These are phyloP conservation scores for Aureobasidium pullulans DNA, from an alignment of 2,329 filamentous ascomycete species.

Conservation along the genomic window DNA sequence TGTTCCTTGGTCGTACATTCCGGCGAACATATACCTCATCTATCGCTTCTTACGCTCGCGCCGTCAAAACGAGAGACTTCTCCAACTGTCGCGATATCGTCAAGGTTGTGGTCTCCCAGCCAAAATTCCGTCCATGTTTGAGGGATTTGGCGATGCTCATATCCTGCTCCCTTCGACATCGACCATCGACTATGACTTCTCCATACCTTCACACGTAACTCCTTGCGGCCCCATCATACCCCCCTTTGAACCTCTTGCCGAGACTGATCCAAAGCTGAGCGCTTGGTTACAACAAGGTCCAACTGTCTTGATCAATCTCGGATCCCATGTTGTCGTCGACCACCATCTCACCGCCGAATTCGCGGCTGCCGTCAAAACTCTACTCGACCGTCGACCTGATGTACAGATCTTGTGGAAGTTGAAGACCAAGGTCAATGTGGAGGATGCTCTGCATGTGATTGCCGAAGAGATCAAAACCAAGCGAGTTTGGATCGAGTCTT, in stretches of 20 bases:
- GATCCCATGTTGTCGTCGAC: not conserved
- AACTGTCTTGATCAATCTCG: constrained; percentile 10
- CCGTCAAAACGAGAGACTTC: not conserved
- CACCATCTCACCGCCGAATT: not conserved
- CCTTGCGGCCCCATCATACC: not conserved
- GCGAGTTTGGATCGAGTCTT: constrained; percentile 5
- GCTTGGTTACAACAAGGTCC: constrained; percentile 2
- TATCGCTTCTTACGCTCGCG: not conserved
- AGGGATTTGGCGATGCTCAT: not conserved
- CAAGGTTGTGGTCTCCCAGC: not conserved
- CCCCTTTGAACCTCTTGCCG: not conserved
- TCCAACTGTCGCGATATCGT: not conserved
- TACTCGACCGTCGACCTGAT: constrained; percentile 3
- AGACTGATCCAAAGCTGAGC: not conserved
- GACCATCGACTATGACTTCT: not conserved
- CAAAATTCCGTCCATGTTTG: not conserved
- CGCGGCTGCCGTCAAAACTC: not conserved
- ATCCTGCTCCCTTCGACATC: not conserved
- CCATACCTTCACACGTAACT: not conserved
- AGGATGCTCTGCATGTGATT: not conserved
- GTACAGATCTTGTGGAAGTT: constrained; percentile 11
- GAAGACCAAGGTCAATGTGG: not conserved
- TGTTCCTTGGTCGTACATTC: not conserved
- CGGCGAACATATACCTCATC: not conserved
- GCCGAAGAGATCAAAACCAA: not conserved